Base-by-base conservation (phyloP, 352 stramenopile genomes). In the Plasmopara viticola region DNA sequence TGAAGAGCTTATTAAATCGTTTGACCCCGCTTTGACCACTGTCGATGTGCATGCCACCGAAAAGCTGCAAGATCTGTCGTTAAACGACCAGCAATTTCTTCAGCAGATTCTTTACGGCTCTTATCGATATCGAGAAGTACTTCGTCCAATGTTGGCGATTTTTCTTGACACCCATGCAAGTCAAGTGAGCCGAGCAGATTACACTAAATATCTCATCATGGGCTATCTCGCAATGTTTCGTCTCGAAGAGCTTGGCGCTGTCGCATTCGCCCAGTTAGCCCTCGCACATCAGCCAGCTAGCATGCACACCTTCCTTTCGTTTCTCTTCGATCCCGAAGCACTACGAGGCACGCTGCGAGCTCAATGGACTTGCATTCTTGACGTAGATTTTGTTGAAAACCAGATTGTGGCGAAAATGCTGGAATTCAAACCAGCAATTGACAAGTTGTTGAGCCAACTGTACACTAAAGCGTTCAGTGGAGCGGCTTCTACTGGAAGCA, bases 161-260 rank as follows among this genome's bases (percentile, higher is more conserved):
- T 95, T 95, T 31, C 84, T 94, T 49, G 78, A 87, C 46, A 68
- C 78, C 18, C 84, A 92, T 50, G 74, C 81, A 20, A 86, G 78
- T 48, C 72, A 74, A 62, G 72, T 93, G 38, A 78, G 82, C 44
- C 76, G 85, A 17, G 72, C 72, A 12, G 88, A 97, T 62, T 96
- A 96, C 60, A 96, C 84, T 15, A 86, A 91, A 58, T 96, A 95
- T 56, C 85, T 95, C 54, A 87, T 97, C 48, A 60, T 97, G 17
- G 70, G 71, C 9, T 97, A 96, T 59, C 57, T 97, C 46, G 68
- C 79, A 10, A 73, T 97, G 18, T 97, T 96, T 56, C 79, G 88
- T 4, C 66, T 97, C 1, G 72, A 96, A 6, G 87, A 97, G 51
- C 68, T 97, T 14, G 86, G 87, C 0, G 61, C 74, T 0, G 9